Evolutionary conservation across 352 stramenopile species (phyloP).

Genomic region (Thraustochytrium striatum): DNA sequence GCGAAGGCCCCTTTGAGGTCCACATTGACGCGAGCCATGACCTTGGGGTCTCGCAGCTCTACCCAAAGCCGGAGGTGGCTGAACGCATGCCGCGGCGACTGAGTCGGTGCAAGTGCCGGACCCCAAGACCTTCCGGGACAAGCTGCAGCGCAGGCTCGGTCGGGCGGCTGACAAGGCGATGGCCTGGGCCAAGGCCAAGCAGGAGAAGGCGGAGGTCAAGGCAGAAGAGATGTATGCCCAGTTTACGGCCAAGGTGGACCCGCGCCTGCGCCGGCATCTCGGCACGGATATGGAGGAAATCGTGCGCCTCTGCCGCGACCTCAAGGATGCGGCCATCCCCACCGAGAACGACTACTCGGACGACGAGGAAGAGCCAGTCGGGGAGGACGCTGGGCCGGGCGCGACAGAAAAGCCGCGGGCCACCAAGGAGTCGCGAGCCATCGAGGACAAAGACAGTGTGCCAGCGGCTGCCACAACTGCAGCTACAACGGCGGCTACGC

Average conservation of each 20-base stretch:
- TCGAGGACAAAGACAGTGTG: neutral
- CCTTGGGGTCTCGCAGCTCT: slow-evolving; percentile 68
- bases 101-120: neutral
- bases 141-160: neutral
- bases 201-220: slow-evolving; percentile 52
- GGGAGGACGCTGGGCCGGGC: neutral
- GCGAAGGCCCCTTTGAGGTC: slow-evolving; percentile 79
- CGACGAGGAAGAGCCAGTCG: neutral
- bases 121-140: neutral
- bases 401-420: neutral
- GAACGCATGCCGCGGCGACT: neutral
- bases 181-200: neutral
- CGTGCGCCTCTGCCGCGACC: neutral
- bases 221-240: too few relatives aligned
- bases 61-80: slow-evolving; percentile 70
- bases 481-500: too few relatives aligned
- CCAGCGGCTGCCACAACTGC: neutral
- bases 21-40: slow-evolving; percentile 76
- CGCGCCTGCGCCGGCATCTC: neutral
- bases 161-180: neutral
- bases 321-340: too few relatives aligned
- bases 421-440: neutral
- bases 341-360: neutral
- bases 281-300: neutral
- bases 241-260: slow-evolving; percentile 42